Evolutionary conservation across 768 basidiomycete genomes (phyloP).

Genomic region (Hortiboletus campestris): DNA sequence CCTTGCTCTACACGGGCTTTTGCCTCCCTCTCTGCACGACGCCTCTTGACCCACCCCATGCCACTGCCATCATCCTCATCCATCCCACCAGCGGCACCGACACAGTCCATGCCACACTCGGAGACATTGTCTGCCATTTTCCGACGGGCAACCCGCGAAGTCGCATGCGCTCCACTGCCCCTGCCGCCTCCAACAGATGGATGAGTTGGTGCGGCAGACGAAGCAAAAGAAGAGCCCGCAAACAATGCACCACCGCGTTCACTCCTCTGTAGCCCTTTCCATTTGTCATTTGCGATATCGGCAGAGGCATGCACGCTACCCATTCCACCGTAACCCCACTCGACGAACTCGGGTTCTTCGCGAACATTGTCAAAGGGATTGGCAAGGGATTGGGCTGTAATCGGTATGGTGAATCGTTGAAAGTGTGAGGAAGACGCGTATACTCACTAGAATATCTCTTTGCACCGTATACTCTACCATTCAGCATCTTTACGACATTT

Average conservation of each 20-base stretch:
- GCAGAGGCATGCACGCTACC: conserved; percentile 46
- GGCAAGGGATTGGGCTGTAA: conserved; percentile 31
- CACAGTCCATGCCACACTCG: conserved; percentile 31
- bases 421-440: background rate
- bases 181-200: conserved; percentile 23
- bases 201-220: conserved; percentile 15
- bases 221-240: conserved; percentile 8
- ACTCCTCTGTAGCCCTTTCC: conserved; percentile 27
- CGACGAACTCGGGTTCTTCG: conserved; percentile 79
- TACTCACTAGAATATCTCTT: conserved; percentile 29
- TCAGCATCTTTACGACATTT: conserved; percentile 65
- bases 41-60: conserved; percentile 74
- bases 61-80: conserved; percentile 84
- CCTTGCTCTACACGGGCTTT: conserved; percentile 25
- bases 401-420: background rate
- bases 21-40: conserved; percentile 60
- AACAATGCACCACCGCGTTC: conserved; percentile 27
- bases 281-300: conserved; percentile 29
- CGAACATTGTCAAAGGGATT: conserved; percentile 65
- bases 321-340: conserved; percentile 92
- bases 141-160: conserved; percentile 11
- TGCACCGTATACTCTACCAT: conserved; percentile 80
- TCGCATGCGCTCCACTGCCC: conserved; percentile 12
- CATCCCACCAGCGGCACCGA: conserved; percentile 14
- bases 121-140: conserved; percentile 16